Conservation (phyloP, 2,329 filamentous ascomycete species). For the Colletotrichum tamarilloi region DNA sequence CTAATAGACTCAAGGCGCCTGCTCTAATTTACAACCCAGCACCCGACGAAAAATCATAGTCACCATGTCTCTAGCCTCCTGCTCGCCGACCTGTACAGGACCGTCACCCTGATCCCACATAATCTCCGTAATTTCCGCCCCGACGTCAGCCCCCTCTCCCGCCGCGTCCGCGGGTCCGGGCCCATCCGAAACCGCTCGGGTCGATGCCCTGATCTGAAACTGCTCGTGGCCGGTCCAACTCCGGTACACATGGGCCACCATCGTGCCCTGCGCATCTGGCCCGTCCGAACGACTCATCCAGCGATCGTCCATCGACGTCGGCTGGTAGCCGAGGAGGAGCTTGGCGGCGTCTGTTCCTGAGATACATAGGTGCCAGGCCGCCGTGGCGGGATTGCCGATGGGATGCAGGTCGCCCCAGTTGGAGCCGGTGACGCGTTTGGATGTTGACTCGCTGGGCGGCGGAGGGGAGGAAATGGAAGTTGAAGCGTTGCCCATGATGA, state of each 20-base stretch:
- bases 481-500: neutral
- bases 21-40: too few relatives aligned
- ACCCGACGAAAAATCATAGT: too few relatives aligned
- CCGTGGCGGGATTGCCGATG: constrained; percentile 1
- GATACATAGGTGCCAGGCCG: neutral
- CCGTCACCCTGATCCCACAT: constrained; percentile 2
- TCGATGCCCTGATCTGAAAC: constrained; percentile 8
- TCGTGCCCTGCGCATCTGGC: neutral
- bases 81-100: neutral
- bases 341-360: constrained; percentile 10
- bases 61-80: neutral
- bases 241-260: constrained; percentile 1
- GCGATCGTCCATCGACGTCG: constrained; percentile 23
- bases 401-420: constrained; percentile 2
- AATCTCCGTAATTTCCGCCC: constrained; percentile 6
- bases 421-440: neutral
- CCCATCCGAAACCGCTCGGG: neutral
- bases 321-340: constrained; percentile 9
- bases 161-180: neutral
- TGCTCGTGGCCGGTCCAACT: constrained; percentile 21
- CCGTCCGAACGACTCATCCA: constrained; percentile 23
- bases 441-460: neutral
- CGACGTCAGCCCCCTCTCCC: neutral
- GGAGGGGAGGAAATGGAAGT: neutral
- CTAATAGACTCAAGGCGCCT: too few relatives aligned